These are phyloP conservation scores for Mucor velutinosus DNA, from an alignment of 371 early-diverging fungal genomes.

Conservation along the genomic window DNA sequence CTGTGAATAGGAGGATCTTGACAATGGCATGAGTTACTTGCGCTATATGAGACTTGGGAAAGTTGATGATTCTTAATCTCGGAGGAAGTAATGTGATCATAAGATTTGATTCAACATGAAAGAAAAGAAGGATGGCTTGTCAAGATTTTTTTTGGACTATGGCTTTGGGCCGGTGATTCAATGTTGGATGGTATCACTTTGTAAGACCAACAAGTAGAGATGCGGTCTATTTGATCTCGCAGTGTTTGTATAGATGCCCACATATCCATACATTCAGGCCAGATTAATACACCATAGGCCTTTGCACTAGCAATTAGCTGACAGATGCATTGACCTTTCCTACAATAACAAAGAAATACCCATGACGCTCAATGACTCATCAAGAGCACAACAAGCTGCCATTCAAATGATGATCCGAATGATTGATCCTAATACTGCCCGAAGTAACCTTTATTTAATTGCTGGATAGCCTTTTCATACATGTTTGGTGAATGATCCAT, in stretches of 20 bases:
- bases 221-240: background rate
- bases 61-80: conserved; percentile 12
- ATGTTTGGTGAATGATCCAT: conserved; percentile 70
- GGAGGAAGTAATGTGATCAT: conserved; percentile 23
- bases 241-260: background rate
- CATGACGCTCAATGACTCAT: background rate
- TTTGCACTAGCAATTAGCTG: too few species aligned
- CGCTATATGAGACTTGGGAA: conserved; percentile 12
- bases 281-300: too few species aligned
- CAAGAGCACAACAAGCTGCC: background rate
- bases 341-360: background rate
- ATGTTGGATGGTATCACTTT: background rate
- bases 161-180: background rate
- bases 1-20: conserved; percentile 49
- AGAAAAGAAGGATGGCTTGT: background rate
- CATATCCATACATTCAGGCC: too few species aligned
- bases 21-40: conserved; percentile 52
- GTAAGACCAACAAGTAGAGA: background rate
- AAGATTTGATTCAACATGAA: background rate
- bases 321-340: background rate
- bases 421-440: conserved; percentile 9
- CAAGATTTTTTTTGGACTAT: background rate
- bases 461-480: conserved; percentile 56
- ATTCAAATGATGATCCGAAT: background rate
- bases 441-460: conserved; percentile 34